phyloP scores from a whole-genome alignment of 2,329 filamentous ascomycete species.

The Iodosphaeria phyllophila region DNA sequence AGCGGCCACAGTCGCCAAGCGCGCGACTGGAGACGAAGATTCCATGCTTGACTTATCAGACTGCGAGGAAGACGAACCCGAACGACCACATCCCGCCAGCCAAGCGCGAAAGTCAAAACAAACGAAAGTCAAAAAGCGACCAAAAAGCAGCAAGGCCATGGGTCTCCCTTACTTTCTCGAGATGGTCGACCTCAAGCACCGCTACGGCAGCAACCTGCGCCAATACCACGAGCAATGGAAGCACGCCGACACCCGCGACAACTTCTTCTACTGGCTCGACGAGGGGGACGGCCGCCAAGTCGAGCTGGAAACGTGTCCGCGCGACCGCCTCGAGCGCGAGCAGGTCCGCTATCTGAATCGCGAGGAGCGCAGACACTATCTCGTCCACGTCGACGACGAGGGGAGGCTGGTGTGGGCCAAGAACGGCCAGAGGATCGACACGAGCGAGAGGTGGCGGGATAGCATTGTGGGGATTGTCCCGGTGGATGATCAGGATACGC shows the following conservation, averaged over 20 bases:
- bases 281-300: conserved; percentile 54
- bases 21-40: conserved; percentile 50
- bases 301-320: conserved; percentile 52
- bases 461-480: conserved; percentile 59
- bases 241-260: conserved; percentile 55
- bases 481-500: conserved; percentile 36
- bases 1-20: conserved; percentile 47
- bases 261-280: conserved; percentile 92
- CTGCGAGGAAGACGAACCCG: conserved; percentile 18
- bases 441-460: conserved; percentile 57
- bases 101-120: conserved; percentile 19
- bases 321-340: conserved; percentile 58
- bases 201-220: conserved; percentile 68
- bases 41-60: conserved; percentile 18
- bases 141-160: conserved; percentile 59
- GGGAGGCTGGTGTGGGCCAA: conserved; percentile 78
- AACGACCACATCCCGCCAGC: no score
- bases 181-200: conserved; percentile 74
- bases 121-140: conserved; percentile 35
- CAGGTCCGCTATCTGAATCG: conserved; percentile 67
- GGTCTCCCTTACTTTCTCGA: conserved; percentile 70
- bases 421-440: conserved; percentile 61
- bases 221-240: conserved; percentile 79
- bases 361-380: conserved; percentile 66
- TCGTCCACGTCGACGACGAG: conserved; percentile 55